These are phyloP conservation scores for Zygoascus meyerae DNA, from an alignment of 1,139 yeast species.

Conservation along the genomic window DNA sequence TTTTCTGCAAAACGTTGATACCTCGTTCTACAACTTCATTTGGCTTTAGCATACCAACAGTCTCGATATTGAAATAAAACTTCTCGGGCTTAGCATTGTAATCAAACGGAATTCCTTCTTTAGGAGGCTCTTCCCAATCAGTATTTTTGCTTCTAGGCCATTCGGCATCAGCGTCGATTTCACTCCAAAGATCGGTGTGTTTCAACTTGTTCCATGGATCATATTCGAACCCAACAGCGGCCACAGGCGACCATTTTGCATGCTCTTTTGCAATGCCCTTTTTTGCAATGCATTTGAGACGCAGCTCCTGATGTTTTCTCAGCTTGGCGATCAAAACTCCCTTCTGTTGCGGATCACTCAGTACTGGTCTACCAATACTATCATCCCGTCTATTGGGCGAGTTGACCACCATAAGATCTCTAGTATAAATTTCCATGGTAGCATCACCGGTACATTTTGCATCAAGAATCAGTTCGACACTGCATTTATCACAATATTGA, in stretches of 20 bases:
- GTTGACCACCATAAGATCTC: conserved; percentile 58
- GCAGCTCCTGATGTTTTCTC: conserved; percentile 87
- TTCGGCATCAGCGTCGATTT: conserved; percentile 77
- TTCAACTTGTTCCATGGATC: conserved; percentile 98
- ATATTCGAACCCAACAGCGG: conserved; percentile 96
- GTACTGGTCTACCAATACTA: conserved; percentile 69
- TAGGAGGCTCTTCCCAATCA: conserved; percentile 95
- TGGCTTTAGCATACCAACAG: conserved; percentile 84
- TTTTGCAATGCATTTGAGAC: conserved; percentile 88
- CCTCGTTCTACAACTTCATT: conserved; percentile 84
- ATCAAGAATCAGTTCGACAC: conserved; percentile 76
- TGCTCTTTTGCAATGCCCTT: conserved; percentile 98
- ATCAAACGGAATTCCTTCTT: conserved; percentile 82
- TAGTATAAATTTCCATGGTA: conserved; percentile 84
- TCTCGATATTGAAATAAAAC: conserved; percentile 84
- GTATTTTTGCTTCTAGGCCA: conserved; percentile 91
- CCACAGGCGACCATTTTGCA: conserved; percentile 96
- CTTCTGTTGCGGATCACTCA: conserved; percentile 64
- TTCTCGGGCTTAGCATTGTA: conserved; percentile 74
- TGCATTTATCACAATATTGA: conserved; percentile 91
- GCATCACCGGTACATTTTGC: conserved; percentile 87
- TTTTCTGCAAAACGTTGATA: conserved; percentile 76
- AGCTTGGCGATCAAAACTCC: conserved; percentile 89
- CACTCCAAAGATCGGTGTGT: conserved; percentile 96
- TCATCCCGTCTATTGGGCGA: conserved; percentile 36